These are phyloP conservation scores for Ilex aquifolium DNA, from an alignment of 257 asterid species.

Conservation along the genomic window DNA sequence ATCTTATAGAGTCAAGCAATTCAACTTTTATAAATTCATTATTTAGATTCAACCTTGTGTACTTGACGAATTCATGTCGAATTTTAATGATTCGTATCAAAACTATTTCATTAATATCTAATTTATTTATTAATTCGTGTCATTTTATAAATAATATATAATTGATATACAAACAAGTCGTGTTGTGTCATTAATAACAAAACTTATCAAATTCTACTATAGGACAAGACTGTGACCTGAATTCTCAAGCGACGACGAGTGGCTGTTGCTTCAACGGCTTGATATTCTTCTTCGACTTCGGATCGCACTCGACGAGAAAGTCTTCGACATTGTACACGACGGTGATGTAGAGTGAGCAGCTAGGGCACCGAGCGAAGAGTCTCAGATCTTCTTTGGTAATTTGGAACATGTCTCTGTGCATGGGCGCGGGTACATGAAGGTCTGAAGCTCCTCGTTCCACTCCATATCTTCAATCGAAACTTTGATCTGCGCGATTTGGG, in stretches of 20 bases:
- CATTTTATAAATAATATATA: too few species aligned
- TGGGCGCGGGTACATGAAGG: slow-evolving; percentile 88
- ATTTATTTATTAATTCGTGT: too few species aligned
- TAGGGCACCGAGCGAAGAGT: slow-evolving; percentile 82
- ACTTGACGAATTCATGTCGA: too few species aligned
- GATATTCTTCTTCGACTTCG: slow-evolving; percentile 27
- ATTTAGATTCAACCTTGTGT: too few species aligned
- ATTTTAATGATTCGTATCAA: too few species aligned
- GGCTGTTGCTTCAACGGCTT: slow-evolving; percentile 57
- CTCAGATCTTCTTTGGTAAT: slow-evolving; percentile 76
- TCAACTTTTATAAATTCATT: too few species aligned
- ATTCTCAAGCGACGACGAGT: slow-evolving; percentile 61
- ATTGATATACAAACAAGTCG: too few species aligned
- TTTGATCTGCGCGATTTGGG: slow-evolving; percentile 3
- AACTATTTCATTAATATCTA: too few species aligned
- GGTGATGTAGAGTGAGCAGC: slow-evolving; percentile 86
- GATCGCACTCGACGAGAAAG: slow-evolving; percentile 35
- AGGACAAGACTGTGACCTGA: too few species aligned
- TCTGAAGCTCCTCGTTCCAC: slow-evolving; percentile 73
- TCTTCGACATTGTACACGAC: slow-evolving; percentile 80
- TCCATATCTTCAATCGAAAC: slow-evolving; percentile 80
- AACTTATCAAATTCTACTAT: too few species aligned
- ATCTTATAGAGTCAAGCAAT: too few species aligned
- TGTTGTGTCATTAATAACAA: too few species aligned
- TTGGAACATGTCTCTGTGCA: slow-evolving; percentile 94